Evolutionary conservation across 1,139 yeast species (phyloP).

Genomic region (Hemisphaericaspora xylanilytica): DNA sequence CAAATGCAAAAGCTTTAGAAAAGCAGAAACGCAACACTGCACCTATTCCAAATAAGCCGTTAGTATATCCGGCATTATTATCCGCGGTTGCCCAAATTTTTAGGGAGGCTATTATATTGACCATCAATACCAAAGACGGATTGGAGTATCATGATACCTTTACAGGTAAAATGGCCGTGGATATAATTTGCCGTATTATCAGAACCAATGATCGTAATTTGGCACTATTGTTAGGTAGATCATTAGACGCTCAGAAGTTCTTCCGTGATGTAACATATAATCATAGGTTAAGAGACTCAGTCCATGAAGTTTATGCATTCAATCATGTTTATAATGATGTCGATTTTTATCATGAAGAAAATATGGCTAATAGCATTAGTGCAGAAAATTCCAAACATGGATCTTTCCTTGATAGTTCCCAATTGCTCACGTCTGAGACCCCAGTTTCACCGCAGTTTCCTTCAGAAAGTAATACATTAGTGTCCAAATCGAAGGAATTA

Average conservation of each 20-base stretch:
- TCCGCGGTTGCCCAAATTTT: constrained; percentile 83
- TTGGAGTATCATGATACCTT: constrained; percentile 91
- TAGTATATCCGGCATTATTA: constrained; percentile 83
- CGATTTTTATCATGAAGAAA: constrained; percentile 36
- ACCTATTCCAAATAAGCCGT: constrained; percentile 39
- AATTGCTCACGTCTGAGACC: constrained; percentile 3
- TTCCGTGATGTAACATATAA: constrained; percentile 96
- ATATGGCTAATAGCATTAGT: constrained; percentile 16
- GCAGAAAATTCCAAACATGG: constrained; percentile 30
- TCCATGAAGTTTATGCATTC: constrained; percentile 84
- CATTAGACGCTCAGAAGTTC: constrained; percentile 90
- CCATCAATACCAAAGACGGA: constrained; percentile 90
- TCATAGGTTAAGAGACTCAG: constrained; percentile 85
- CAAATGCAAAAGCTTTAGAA: constrained; percentile 21
- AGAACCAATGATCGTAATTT: constrained; percentile 88
- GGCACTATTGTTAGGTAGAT: constrained; percentile 84
- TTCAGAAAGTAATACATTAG: not conserved
- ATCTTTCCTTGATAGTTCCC: constrained; percentile 24
- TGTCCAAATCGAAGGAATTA: constrained; percentile 9
- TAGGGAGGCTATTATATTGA: constrained; percentile 65
- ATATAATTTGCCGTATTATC: constrained; percentile 76
- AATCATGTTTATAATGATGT: constrained; percentile 53
- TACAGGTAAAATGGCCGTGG: constrained; percentile 93
- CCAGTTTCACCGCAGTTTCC: constrained; percentile 2
- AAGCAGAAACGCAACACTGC: constrained; percentile 22